These are phyloP conservation scores for Nepenthes gracilis DNA, from an alignment of 148 eudicot species.

Conservation along the genomic window DNA sequence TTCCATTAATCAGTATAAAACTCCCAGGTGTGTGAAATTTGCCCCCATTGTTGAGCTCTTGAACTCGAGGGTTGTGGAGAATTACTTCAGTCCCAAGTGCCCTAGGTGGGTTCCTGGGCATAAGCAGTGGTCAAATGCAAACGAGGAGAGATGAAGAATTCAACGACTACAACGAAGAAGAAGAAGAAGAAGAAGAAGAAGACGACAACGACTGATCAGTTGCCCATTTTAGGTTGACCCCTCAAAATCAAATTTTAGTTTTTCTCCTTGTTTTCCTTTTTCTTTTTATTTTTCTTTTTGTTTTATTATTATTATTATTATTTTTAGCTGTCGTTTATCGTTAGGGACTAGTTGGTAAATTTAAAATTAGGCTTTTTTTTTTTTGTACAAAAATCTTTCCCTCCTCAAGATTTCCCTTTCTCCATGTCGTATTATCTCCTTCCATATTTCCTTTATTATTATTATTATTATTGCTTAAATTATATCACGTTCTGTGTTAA, in stretches of 20 bases:
- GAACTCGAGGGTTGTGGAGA: slow-evolving; percentile 50
- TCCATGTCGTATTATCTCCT: too few relatives aligned
- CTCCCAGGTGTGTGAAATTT: slow-evolving; percentile 85
- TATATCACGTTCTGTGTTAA: too few relatives aligned
- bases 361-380: too few relatives aligned
- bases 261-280: background rate
- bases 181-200: background rate
- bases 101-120: slow-evolving; percentile 85
- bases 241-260: slow-evolving; percentile 3
- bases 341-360: too few relatives aligned
- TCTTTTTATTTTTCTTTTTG: background rate
- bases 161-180: background rate
- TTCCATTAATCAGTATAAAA: slow-evolving; percentile 88
- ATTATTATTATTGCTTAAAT: too few relatives aligned
- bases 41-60: slow-evolving; percentile 78
- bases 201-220: background rate
- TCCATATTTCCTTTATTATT: too few relatives aligned
- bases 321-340: background rate
- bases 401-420: too few relatives aligned
- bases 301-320: too few relatives aligned
- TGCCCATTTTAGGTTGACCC: slow-evolving; percentile 11
- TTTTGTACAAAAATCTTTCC: too few relatives aligned
- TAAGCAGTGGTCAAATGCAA: slow-evolving; percentile 61
- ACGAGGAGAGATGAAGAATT: slow-evolving; percentile 19
- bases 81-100: slow-evolving; percentile 74